Evolutionary conservation across 768 basidiomycete genomes (phyloP).

Genomic region (Mycena filopes): DNA sequence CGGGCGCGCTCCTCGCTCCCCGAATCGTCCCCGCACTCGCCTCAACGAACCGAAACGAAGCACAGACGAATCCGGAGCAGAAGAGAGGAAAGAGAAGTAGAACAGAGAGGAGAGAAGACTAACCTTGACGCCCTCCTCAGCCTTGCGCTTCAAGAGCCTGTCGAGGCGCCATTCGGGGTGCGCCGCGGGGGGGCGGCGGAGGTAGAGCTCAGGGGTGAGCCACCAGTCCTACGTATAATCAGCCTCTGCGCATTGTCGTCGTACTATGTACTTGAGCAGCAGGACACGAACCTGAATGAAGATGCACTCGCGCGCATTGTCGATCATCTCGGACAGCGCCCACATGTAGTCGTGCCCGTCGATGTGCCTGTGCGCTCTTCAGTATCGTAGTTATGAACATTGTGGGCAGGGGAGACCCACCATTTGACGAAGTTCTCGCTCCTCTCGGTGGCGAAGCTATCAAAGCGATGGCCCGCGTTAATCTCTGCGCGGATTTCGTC

Average conservation of each 20-base stretch:
- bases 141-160: slow-evolving; percentile 85
- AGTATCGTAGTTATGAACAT: too few relatives aligned
- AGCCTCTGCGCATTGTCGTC: too few relatives aligned
- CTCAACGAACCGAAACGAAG: too few relatives aligned
- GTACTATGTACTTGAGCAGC: too few relatives aligned
- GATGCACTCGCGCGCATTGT: slow-evolving; percentile 82
- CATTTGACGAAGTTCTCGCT: slow-evolving; percentile 84
- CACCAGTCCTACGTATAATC: slow-evolving; percentile 91
- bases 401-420: too few relatives aligned
- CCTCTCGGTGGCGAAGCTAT: slow-evolving; percentile 83
- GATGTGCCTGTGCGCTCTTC: slow-evolving; percentile 82
- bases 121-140: slow-evolving; percentile 86
- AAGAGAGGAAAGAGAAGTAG: too few relatives aligned
- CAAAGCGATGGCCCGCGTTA: slow-evolving; percentile 81
- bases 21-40: too few relatives aligned
- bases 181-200: slow-evolving; percentile 89
- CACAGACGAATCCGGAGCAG: too few relatives aligned
- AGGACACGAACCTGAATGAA: slow-evolving; percentile 83
- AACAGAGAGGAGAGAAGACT: not conserved
- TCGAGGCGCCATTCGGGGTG: slow-evolving; percentile 93
- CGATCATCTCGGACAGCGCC: slow-evolving; percentile 92
- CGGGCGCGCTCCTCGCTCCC: too few relatives aligned
- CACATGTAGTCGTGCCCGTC: slow-evolving; percentile 99
- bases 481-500: slow-evolving; percentile 83
- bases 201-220: slow-evolving; percentile 94